Base-by-base conservation (phyloP, 768 basidiomycete species). In the Phanerochaete sordida region DNA sequence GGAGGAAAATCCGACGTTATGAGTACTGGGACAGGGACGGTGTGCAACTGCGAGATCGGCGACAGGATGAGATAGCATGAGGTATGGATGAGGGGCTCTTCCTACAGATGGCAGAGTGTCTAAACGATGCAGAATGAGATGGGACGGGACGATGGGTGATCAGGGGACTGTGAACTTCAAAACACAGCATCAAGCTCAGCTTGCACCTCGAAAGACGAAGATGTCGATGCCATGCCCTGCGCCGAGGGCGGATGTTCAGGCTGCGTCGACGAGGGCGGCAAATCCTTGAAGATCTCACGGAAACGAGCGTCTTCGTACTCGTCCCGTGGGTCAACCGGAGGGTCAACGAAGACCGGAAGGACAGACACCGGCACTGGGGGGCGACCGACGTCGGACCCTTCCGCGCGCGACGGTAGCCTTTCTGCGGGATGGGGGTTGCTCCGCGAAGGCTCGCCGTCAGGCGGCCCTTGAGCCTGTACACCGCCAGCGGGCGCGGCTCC, bases 401-500 rank as follows among this genome's bases (percentile, higher is more conserved):
- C 39, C 7, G 39, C 39, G 19, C 8, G 4, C 39, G 39, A 19
- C 39, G 19, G 39, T 4, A 19, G 11, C 19, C 11, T 6, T 16
- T 43, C 33, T 6, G 13, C 39, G 11, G 39, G 39, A 11, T 19
- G 39, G 39, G 7, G 8, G 19, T 43, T 16, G 24, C n/a, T 49
- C 59, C 4, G 27, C 19, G 44, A 59, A 61, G 15, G 43, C 33
- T 27, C 19, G 8, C 39, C 39, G 19, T 4, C 19, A 16, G 8
- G 39, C 4, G 7, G 39, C 7, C 45, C 50, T 24, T 26, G 44
- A 30, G 31, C 35, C 39, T 48, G 47, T 12, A 23, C 13, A 27
- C 8, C 50, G 28, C 37, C 24, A n/a, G 33, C 26, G 26, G 62
- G 60, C 21, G 62, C 60, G 6, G 65, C 54, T 9, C 62, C 62